A percentile compares a stretch with the other conserved stretches of the same genome.
These are phyloP conservation scores for Penicillium coffeae DNA, from an alignment of 495 filamentous ascomycete genomes.

Conservation along the genomic window DNA sequence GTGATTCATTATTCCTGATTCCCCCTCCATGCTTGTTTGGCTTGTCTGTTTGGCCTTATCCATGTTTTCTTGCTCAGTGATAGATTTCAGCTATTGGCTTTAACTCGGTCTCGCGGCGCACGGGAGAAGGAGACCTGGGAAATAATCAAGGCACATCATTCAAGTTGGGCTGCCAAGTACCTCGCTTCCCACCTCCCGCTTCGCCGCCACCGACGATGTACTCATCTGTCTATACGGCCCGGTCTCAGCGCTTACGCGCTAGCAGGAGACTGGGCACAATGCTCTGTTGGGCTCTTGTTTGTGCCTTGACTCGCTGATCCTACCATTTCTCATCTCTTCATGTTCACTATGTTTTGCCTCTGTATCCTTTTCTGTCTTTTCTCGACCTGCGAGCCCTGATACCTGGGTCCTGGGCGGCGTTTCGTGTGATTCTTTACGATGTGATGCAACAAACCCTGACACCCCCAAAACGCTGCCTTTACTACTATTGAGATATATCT, in stretches of 20 bases:
- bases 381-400: slow-evolving; percentile 1
- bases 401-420: slow-evolving; percentile 13
- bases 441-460: slow-evolving; percentile 18
- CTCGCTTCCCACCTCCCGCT: too few relatives aligned
- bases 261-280: background rate
- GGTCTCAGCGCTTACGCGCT: background rate
- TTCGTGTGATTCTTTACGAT: slow-evolving; percentile 25
- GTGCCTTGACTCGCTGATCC: slow-evolving; percentile 4
- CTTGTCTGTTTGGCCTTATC: background rate
- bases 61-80: background rate
- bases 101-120: too few relatives aligned
- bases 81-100: background rate
- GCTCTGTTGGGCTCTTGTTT: background rate
- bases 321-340: slow-evolving; percentile 1
- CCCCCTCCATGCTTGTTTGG: background rate
- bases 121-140: background rate
- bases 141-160: background rate
- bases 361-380: slow-evolving; percentile 5
- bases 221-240: slow-evolving; percentile 17
- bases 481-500: background rate
- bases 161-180: too few relatives aligned
- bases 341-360: background rate
- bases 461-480: slow-evolving; percentile 14
- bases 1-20: background rate
- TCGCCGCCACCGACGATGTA: slow-evolving; percentile 10